Conservation (phyloP, 345 rosid species). For the rapeseed (Brassica napus) region DNA sequence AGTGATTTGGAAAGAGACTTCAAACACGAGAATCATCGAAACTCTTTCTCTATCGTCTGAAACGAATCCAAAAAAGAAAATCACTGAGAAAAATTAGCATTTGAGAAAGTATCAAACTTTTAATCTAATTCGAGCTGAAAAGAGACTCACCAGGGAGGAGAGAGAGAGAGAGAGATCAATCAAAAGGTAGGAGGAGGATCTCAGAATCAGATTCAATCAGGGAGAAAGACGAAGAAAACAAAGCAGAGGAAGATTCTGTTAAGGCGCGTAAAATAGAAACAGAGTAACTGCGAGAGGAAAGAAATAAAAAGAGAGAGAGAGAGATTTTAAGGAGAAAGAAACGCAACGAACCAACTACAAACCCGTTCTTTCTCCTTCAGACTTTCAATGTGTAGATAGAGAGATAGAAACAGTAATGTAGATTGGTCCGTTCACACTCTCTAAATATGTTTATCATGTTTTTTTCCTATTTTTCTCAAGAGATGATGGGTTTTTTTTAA, state of each 20-base stretch:
- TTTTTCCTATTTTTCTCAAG: neutral
- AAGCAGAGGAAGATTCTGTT: conserved; percentile 17
- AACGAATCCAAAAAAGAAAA: conserved; percentile 23
- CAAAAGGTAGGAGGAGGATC: conserved; percentile 13
- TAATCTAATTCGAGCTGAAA: conserved; percentile 25
- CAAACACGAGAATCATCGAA: conserved; percentile 37
- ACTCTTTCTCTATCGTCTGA: conserved; percentile 32
- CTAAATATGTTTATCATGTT: neutral
- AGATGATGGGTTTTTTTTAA: neutral
- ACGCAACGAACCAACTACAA: conserved; percentile 52
- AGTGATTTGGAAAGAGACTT: conserved; percentile 35
- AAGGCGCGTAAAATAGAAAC: neutral
- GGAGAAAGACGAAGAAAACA: neutral
- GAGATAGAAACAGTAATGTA: conserved; percentile 26
- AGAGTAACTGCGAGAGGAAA: neutral
- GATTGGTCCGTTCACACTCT: conserved; percentile 28
- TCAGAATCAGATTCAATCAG: conserved; percentile 28
- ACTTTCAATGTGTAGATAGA: conserved; percentile 23
- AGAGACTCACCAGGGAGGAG: conserved; percentile 20
- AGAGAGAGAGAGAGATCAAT: conserved; percentile 23
- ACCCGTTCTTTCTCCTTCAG: conserved; percentile 49
- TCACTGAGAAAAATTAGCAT: neutral
- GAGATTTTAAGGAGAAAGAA: conserved; percentile 32
- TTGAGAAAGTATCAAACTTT: conserved; percentile 30
- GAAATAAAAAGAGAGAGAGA: neutral